A percentile compares a stretch with the other conserved stretches of the same genome.
Conservation (phyloP, 345 rosid species). For the Sonneratia alba region DNA sequence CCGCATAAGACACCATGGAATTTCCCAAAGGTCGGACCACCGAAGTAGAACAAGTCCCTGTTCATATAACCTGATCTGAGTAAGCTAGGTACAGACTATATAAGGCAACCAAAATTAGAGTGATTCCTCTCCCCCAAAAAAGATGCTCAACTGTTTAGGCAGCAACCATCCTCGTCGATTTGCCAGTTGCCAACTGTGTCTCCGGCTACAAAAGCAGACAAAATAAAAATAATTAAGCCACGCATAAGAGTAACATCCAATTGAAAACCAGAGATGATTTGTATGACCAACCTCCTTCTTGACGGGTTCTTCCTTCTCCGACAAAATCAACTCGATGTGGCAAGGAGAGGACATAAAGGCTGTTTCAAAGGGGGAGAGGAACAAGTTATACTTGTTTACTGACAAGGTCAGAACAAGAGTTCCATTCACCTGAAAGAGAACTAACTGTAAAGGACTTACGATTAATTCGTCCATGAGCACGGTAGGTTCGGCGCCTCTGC, state of each 20-base stretch:
- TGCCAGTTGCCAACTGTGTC: slow-evolving; percentile 65
- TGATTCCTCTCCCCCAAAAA: not conserved
- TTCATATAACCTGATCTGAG: not conserved
- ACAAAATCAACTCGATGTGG: slow-evolving; percentile 35
- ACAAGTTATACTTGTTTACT: slow-evolving; percentile 10
- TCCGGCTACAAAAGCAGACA: slow-evolving; percentile 48
- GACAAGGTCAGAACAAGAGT: not conserved
- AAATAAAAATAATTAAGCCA: not conserved
- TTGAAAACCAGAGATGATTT: not conserved
- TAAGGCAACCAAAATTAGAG: not conserved
- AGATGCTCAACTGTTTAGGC: slow-evolving; percentile 8
- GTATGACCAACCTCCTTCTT: slow-evolving; percentile 19
- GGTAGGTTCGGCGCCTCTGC: slow-evolving; percentile 37
- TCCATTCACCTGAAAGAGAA: not conserved
- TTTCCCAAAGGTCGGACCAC: too few relatives aligned
- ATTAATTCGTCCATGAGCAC: slow-evolving; percentile 44
- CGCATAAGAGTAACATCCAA: not conserved
- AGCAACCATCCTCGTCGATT: slow-evolving; percentile 50
- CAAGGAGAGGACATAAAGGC: slow-evolving; percentile 40
- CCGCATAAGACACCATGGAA: too few relatives aligned
- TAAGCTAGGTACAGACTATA: not conserved
- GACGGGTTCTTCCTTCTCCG: slow-evolving; percentile 33
- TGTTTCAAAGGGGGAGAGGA: not conserved
- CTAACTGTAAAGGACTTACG: slow-evolving; percentile 58
- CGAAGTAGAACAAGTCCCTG: slow-evolving; percentile 13